Base-by-base conservation (phyloP, 73 alveolate species). In the Stentor roeselii region DNA sequence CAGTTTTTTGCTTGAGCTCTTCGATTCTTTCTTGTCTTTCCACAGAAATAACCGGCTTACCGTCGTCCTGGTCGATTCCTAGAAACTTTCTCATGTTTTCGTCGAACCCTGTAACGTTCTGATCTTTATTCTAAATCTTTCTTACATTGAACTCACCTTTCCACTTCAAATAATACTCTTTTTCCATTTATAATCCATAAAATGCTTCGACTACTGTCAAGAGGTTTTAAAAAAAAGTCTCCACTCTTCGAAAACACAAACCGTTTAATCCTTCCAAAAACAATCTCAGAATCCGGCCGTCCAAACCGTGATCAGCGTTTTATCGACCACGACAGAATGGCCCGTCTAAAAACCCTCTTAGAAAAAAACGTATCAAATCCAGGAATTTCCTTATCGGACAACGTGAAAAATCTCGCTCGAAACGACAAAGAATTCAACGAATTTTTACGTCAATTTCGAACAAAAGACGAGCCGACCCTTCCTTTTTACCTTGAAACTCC, bases 401-500 rank as follows among this genome's bases (percentile, higher is more conserved):
- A 50, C 67, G 86, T 90, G 40, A 75, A 90, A 59, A 87, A 87
- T 31, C 83, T 78, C 75, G 95, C 95, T 0, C 34, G 60, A 39
- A 87, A 87, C 59, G 95, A 90, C 59, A 91, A 86, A 50, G 30
- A 83, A 67, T 90, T 90, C 86, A 90, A 90, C 60, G 93, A 90
- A 40, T 90, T 90, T 84, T 59, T 90, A 34, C 86, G 75, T 34
- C 74, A 90, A 39, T 90, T 86, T 76, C 86, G 84, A 60, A 84
- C 90, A 21, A 86, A 87, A 61, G 88, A 90, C 42, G 93, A 87
- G 59, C 76, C 89, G 36, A 89, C 78, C n/a, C 87, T 88, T 88
- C 78, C 87, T 1, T 87, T 80, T 40, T 82, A 86, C 60, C 75
- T 87, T 38, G 93, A 90, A 59, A 60, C 89, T 30, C 85, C 93